Base-by-base conservation (phyloP, 805 yeast genomes). In the Alloascoidea hylecoeti region DNA sequence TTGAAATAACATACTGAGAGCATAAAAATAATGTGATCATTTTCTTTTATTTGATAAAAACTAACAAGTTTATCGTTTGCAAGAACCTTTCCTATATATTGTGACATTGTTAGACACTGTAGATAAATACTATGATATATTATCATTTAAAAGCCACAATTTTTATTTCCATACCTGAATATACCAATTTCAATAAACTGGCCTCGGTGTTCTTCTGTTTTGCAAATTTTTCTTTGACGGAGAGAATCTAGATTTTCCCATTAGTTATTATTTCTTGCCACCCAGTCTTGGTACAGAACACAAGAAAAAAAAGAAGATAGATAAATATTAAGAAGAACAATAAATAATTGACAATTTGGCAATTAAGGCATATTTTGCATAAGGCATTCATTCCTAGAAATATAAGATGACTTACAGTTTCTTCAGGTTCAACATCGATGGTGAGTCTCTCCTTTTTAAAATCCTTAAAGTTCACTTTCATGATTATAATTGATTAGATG, bases 1-100 rank as follows among this genome's bases (percentile, higher is more conserved):
- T 9, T 9, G 30, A 9, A n/a, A 23, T 23, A 4, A 4, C 42
- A 6, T 23, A 43, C 47, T 32, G 88, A 72, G 38, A 86, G 71
- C 97, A 92, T 89, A 57, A 86, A 89, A 40, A 92, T 88, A 39
- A 92, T 75, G 49, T 86, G 89, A 50, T 85, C 96, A 41, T 77
- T 77, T 33, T 68, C 75, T 55, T 85, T 84, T 48, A 89, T 70
- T 46, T 81, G 80, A 55, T 76, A 78, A 4, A 70, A 67, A 37
- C 69, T 79, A 42, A 89, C 66, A 2, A 80, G 67, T 52, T 84
- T 81, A 35, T 72, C 82, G 61, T 92, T 95, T 50, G 74, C 84
- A 37, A 92, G 72, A 34, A 92, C 89, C 53, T 86, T 86, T 37
- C 88, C 75, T 56, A 39, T 14, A n/a, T 35, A n/a, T n/a, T n/a